Conservation (phyloP, 2,329 filamentous ascomycete genomes). For the Ophiocordyceps camponoti-rufipedis region DNA sequence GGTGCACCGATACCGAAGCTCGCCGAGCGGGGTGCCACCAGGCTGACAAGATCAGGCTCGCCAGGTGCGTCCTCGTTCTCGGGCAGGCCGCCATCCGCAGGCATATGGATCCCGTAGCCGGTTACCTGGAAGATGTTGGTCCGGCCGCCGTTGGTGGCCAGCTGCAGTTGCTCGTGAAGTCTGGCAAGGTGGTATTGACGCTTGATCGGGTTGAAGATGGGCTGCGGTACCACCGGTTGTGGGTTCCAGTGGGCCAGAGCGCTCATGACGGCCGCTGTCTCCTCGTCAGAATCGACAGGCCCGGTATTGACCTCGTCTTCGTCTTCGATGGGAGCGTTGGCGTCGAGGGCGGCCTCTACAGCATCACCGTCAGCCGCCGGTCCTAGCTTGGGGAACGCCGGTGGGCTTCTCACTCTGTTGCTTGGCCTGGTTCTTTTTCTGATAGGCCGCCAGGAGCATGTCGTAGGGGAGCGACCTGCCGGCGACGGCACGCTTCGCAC, state of each 20-base stretch:
- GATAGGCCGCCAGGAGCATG: slow-evolving; percentile 72
- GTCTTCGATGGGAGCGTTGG: slow-evolving; percentile 77
- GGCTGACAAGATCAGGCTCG: slow-evolving; percentile 30
- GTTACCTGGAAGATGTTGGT: slow-evolving; percentile 46
- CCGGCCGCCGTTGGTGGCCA: slow-evolving; percentile 46
- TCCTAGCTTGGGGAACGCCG: neutral
- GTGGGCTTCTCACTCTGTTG: slow-evolving; percentile 56
- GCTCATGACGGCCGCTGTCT: slow-evolving; percentile 75
- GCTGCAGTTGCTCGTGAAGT: slow-evolving; percentile 46
- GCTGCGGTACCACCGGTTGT: slow-evolving; percentile 55
- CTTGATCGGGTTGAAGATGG: slow-evolving; percentile 40
- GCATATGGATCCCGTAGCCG: slow-evolving; percentile 35
- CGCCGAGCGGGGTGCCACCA: slow-evolving; percentile 23
- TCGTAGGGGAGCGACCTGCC: slow-evolving; percentile 81
- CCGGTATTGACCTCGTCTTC: slow-evolving; percentile 64
- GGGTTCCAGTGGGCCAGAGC: slow-evolving; percentile 61
- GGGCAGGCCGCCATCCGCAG: slow-evolving; percentile 25
- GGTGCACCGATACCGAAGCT: slow-evolving; percentile 22
- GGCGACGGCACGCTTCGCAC: slow-evolving; percentile 74
- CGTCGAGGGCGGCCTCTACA: slow-evolving; percentile 80
- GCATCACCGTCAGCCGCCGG: neutral
- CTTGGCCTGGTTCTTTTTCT: slow-evolving; percentile 97
- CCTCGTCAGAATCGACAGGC: slow-evolving; percentile 86
- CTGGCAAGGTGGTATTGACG: slow-evolving; percentile 44
- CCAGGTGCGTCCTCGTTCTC: slow-evolving; percentile 38